These are phyloP conservation scores for Carex scoparia DNA, from an alignment of 176 grass and related monocot species.

Conservation along the genomic window DNA sequence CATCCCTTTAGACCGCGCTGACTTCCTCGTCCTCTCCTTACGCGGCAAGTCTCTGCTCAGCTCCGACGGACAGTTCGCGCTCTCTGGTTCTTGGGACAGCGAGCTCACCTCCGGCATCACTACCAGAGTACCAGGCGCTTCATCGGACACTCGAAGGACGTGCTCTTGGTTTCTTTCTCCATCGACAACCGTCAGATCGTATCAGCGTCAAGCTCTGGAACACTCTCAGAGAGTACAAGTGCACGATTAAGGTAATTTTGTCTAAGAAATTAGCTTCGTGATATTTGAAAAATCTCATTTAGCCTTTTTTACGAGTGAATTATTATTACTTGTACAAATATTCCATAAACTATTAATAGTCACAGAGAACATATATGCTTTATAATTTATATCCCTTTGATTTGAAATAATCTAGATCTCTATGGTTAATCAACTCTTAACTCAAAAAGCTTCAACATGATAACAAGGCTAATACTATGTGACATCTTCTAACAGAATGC, in stretches of 20 bases:
- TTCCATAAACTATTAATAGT: not conserved
- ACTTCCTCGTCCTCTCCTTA: constrained; percentile 49
- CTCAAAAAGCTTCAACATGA: not conserved
- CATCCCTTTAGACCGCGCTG: constrained; percentile 39
- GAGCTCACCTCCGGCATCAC: constrained; percentile 55
- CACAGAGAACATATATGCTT: not conserved
- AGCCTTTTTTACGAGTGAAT: not conserved
- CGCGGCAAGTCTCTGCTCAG: constrained; percentile 71
- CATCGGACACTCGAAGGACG: constrained; percentile 59
- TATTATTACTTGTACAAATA: not conserved
- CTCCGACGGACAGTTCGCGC: constrained; percentile 70
- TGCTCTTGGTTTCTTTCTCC: constrained; percentile 82
- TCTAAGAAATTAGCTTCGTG: not conserved
- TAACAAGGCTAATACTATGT: not conserved
- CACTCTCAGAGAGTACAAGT: constrained; percentile 81
- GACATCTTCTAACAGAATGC: not conserved
- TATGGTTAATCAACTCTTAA: too few relatives aligned
- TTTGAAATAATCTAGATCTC: not conserved
- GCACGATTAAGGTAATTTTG: constrained; percentile 54
- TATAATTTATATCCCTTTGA: not conserved
- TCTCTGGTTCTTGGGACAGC: constrained; percentile 48
- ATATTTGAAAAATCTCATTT: not conserved
- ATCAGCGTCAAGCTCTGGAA: constrained; percentile 80
- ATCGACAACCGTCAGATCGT: constrained; percentile 81
- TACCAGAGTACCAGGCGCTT: constrained; percentile 60